These are phyloP conservation scores for Lecanicillium sp. DNA, from an alignment of 2,329 filamentous ascomycete genomes.

Conservation along the genomic window DNA sequence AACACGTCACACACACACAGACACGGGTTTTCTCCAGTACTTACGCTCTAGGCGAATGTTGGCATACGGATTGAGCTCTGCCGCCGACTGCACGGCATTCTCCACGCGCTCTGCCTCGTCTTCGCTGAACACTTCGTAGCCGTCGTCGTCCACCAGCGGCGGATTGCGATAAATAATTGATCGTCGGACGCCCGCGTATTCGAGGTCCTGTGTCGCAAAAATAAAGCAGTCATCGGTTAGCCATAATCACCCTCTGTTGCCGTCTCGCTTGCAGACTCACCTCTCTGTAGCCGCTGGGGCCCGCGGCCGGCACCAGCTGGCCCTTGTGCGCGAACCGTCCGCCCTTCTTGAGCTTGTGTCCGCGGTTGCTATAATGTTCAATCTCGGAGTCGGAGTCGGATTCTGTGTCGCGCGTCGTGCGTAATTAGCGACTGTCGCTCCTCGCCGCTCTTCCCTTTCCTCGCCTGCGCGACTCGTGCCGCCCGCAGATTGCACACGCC, in stretches of 20 bases:
- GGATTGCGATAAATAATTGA: conserved; percentile 71
- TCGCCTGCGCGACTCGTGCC: neutral
- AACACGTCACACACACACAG: neutral
- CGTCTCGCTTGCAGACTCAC: conserved; percentile 35
- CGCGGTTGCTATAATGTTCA: conserved; percentile 64
- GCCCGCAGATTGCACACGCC: conserved; percentile 12
- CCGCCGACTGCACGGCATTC: conserved; percentile 55
- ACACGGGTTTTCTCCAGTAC: conserved; percentile 22
- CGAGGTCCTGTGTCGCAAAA: conserved; percentile 63
- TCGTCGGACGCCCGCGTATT: conserved; percentile 67
- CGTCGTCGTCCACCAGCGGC: conserved; percentile 67
- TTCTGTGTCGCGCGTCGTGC: conserved; percentile 42
- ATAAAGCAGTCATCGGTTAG: too few relatives aligned
- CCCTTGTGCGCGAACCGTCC: conserved; percentile 66
- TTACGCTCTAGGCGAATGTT: conserved; percentile 65
- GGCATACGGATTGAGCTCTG: conserved; percentile 68
- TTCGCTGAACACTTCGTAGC: conserved; percentile 68
- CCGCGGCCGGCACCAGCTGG: conserved; percentile 59
- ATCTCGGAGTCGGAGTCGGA: conserved; percentile 73
- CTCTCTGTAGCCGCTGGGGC: conserved; percentile 65
- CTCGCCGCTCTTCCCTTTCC: conserved; percentile 3
- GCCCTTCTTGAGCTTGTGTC: conserved; percentile 72
- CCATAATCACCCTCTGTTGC: neutral
- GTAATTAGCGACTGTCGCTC: conserved; percentile 18
- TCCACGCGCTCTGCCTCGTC: conserved; percentile 61